phyloP scores from a whole-genome alignment of 208 protist genomes.

The Trypanosoma congolense region DNA sequence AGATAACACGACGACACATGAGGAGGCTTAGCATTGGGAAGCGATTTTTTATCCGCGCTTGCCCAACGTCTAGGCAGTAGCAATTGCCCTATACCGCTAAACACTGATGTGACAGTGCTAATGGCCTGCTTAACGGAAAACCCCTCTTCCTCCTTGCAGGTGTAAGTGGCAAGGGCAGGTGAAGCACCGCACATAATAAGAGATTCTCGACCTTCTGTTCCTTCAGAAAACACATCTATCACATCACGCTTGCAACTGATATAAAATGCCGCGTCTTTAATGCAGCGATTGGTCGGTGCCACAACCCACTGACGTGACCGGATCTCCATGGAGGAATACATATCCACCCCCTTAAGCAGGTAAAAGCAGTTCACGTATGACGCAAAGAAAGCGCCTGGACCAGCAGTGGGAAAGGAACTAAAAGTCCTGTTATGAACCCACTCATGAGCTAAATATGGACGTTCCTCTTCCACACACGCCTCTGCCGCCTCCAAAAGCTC shows the following conservation, averaged over 20 bases:
- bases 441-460: conserved; percentile 54
- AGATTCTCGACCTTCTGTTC: conserved; percentile 24
- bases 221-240: conserved; percentile 9
- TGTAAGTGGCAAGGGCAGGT: conserved; percentile 54
- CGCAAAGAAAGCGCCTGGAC: conserved; percentile 47
- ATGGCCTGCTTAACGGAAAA: conserved; percentile 47
- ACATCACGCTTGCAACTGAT: conserved; percentile 14
- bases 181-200: conserved; percentile 49
- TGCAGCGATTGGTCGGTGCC: background rate
- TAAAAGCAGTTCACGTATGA: conserved; percentile 40
- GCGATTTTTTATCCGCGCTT: conserved; percentile 2
- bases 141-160: conserved; percentile 26
- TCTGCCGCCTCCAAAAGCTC: conserved; percentile 39
- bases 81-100: conserved; percentile 38
- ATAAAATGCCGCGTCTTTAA: conserved; percentile 33
- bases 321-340: conserved; percentile 37
- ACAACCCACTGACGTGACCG: conserved; percentile 14
- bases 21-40: background rate
- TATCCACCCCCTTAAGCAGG: conserved; percentile 17
- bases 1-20: conserved; percentile 6
- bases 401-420: conserved; percentile 54
- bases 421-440: conserved; percentile 45
- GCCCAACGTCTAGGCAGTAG: conserved; percentile 30
- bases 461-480: conserved; percentile 43
- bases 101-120: conserved; percentile 38